Evolutionary conservation across 176 grass and related monocot species (phyloP).

Genomic region (Aechmea fasciata): DNA sequence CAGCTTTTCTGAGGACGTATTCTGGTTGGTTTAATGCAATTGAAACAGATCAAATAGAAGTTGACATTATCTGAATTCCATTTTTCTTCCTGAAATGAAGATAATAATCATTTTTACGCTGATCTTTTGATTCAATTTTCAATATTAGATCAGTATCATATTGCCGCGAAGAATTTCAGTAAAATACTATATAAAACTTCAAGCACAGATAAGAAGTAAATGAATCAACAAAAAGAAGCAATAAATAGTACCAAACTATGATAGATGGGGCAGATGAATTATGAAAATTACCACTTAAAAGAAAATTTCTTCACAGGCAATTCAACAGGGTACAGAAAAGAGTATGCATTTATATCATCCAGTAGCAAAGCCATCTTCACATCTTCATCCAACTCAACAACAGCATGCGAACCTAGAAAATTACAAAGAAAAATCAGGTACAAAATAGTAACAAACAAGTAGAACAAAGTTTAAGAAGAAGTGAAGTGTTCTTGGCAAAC

Average conservation of each 20-base stretch:
- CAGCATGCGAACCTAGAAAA: slow-evolving; percentile 51
- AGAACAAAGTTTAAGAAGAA: neutral
- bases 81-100: too few relatives aligned
- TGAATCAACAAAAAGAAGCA: neutral
- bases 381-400: slow-evolving; percentile 39
- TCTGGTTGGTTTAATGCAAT: too few relatives aligned
- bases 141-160: too few relatives aligned
- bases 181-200: too few relatives aligned
- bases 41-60: too few relatives aligned
- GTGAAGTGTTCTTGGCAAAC: neutral
- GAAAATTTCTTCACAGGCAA: slow-evolving; percentile 46
- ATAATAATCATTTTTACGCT: too few relatives aligned
- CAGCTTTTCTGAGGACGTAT: too few relatives aligned
- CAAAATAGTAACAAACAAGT: neutral
- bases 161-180: too few relatives aligned
- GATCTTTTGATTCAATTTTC: too few relatives aligned
- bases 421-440: slow-evolving; percentile 8
- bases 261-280: neutral
- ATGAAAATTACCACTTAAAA: slow-evolving; percentile 68
- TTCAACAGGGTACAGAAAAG: slow-evolving; percentile 70
- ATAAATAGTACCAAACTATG: neutral
- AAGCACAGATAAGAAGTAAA: too few relatives aligned
- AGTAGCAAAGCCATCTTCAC: slow-evolving; percentile 56
- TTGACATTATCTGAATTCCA: too few relatives aligned
- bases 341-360: slow-evolving; percentile 80